Evolutionary conservation across 116 monocot species (phyloP).

Genomic region (Cymodocea nodosa): DNA sequence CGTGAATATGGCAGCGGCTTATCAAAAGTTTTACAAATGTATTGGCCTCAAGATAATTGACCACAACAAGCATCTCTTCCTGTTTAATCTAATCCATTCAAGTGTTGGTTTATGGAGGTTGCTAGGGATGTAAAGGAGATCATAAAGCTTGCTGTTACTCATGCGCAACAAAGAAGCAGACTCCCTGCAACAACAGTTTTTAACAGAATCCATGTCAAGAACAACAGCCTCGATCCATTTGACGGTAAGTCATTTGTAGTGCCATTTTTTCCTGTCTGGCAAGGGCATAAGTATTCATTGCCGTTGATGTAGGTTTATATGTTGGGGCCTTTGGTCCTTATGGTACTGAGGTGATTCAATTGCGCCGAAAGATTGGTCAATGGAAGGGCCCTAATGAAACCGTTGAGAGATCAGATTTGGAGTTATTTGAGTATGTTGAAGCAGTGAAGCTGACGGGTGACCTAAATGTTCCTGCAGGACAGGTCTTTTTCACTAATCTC

Average conservation of each 20-base stretch:
- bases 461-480: slow-evolving; percentile 84
- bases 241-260: slow-evolving; percentile 30
- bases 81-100: background rate
- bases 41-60: no score
- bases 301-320: slow-evolving; percentile 49
- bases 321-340: slow-evolving; percentile 88
- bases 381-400: slow-evolving; percentile 46
- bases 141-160: slow-evolving; percentile 60
- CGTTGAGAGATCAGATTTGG: slow-evolving; percentile 23
- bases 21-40: no score
- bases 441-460: slow-evolving; percentile 91
- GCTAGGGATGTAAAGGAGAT: slow-evolving; percentile 65
- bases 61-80: no score
- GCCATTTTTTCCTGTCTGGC: background rate
- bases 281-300: background rate
- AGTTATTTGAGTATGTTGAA: slow-evolving; percentile 92
- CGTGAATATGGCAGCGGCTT: no score
- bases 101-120: slow-evolving; percentile 18
- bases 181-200: slow-evolving; percentile 51
- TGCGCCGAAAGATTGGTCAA: slow-evolving; percentile 71
- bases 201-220: slow-evolving; percentile 45
- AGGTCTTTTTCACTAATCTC: slow-evolving; percentile 25
- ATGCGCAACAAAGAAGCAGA: slow-evolving; percentile 53
- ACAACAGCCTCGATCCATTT: slow-evolving; percentile 57
- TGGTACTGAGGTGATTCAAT: slow-evolving; percentile 76